Percentiles rank a stretch among this genome's conserved stretches.
These are phyloP conservation scores for Oryza nivara DNA, from an alignment of 176 grass and related monocot species.

Conservation along the genomic window DNA sequence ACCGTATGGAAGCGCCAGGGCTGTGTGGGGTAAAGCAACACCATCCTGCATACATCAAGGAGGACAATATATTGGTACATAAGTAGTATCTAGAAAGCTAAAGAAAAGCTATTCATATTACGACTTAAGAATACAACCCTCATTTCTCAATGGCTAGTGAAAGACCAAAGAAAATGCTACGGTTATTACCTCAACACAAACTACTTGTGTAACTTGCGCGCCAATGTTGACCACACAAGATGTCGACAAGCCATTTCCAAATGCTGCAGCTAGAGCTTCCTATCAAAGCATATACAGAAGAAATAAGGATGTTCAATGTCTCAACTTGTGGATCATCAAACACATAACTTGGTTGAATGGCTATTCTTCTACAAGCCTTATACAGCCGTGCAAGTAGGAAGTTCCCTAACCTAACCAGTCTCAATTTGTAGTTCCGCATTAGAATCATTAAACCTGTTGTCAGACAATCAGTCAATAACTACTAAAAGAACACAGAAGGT, in stretches of 20 bases:
- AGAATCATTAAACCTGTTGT: background rate
- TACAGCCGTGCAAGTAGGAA: slow-evolving; percentile 11
- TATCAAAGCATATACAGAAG: slow-evolving; percentile 45
- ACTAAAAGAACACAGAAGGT: background rate
- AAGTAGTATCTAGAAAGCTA: slow-evolving; percentile 1
- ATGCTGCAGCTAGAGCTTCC: slow-evolving; percentile 95
- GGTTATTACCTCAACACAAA: slow-evolving; percentile 85
- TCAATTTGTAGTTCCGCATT: background rate
- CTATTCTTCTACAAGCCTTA: background rate
- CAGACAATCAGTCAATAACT: background rate
- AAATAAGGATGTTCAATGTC: slow-evolving; percentile 7
- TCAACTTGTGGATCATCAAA: slow-evolving; percentile 17
- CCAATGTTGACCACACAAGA: slow-evolving; percentile 96
- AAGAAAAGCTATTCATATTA: background rate
- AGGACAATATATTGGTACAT: slow-evolving; percentile 13
- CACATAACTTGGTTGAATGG: background rate
- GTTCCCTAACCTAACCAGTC: slow-evolving; percentile 10
- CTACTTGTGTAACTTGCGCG: slow-evolving; percentile 93
- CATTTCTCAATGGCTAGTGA: background rate
- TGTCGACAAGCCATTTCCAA: slow-evolving; percentile 96
- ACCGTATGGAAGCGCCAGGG: slow-evolving; percentile 79
- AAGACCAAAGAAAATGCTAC: slow-evolving; percentile 14
- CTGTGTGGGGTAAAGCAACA: slow-evolving; percentile 91
- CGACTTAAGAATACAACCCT: background rate
- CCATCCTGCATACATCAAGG: slow-evolving; percentile 76